Evolutionary conservation across 225 moss, liverwort and hornwort species (phyloP).

Genomic region (Thuidium tamariscinum): DNA sequence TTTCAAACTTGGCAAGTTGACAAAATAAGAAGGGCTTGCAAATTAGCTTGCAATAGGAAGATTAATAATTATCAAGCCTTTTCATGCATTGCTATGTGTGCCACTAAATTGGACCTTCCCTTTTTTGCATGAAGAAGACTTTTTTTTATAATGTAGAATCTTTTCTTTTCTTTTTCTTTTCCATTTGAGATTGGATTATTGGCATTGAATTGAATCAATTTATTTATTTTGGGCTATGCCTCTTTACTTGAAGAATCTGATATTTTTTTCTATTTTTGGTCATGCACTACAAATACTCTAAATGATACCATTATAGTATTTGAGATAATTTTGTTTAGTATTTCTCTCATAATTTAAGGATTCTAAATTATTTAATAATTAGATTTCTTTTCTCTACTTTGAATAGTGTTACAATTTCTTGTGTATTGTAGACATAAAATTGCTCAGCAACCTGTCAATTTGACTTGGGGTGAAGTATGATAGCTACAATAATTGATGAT

Average conservation of each 20-base stretch:
- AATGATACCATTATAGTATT: background rate
- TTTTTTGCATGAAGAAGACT: background rate
- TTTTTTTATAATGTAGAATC: background rate
- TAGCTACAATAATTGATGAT: background rate
- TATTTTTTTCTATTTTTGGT: background rate
- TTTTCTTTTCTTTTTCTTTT: too few relatives aligned
- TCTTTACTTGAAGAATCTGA: background rate
- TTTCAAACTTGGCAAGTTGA: fast-evolving
- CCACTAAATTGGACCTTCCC: background rate
- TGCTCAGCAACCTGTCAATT: fast-evolving
- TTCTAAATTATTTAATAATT: fast-evolving
- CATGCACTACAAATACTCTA: fast-evolving
- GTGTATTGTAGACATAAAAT: fast-evolving
- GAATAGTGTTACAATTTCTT: background rate
- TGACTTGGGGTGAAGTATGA: background rate
- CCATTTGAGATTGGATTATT: fast-evolving
- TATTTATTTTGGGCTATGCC: too few relatives aligned
- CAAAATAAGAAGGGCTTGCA: background rate
- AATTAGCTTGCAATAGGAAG: fast-evolving
- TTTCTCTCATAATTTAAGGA: background rate
- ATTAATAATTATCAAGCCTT: background rate
- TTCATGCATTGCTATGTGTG: background rate
- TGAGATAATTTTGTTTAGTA: background rate
- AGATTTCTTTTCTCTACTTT: background rate
- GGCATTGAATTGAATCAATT: fast-evolving